A percentile compares a stretch with the other conserved stretches of the same genome.
These are phyloP conservation scores for Lichtheimia hyalospora DNA, from an alignment of 371 early-diverging fungal genomes.

Conservation along the genomic window DNA sequence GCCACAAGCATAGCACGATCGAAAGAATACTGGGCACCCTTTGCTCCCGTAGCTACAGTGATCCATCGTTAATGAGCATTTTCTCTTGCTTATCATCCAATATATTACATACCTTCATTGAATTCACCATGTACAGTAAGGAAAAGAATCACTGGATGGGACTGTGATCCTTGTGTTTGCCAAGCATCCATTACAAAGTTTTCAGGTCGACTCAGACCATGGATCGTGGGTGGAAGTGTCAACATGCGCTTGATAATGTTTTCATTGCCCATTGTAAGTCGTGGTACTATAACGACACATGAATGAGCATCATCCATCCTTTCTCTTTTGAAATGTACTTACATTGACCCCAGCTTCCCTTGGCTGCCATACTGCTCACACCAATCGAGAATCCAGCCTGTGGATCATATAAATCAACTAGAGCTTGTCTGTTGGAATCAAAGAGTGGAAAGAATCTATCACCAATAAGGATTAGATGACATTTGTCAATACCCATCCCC, in stretches of 20 bases:
- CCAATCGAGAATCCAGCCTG: constrained; percentile 34
- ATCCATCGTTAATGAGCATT: too few relatives aligned
- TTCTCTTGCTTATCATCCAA: background rate
- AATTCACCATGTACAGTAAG: constrained; percentile 59
- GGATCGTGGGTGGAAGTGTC: constrained; percentile 50
- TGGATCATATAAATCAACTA: constrained; percentile 36
- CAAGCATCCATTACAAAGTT: constrained; percentile 58
- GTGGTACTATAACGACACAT: constrained; percentile 3
- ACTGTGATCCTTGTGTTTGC: constrained; percentile 39
- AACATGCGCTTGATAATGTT: constrained; percentile 37
- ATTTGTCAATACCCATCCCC: too few relatives aligned
- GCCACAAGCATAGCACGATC: constrained; percentile 57
- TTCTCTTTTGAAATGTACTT: constrained; percentile 3
- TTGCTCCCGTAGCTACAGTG: constrained; percentile 16
- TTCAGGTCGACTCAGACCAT: constrained; percentile 38
- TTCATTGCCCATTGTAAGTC: constrained; percentile 17
- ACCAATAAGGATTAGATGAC: too few relatives aligned
- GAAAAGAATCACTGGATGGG: constrained; percentile 37
- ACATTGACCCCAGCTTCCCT: constrained; percentile 46
- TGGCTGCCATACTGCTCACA: constrained; percentile 20
- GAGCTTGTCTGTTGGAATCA: constrained; percentile 37
- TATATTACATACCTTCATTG: constrained; percentile 30
- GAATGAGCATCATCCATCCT: background rate
- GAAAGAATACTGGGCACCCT: constrained; percentile 39
- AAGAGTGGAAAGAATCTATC: constrained; percentile 37